Percentiles rank a stretch among this genome's conserved stretches.
Conservation (phyloP, 148 eudicot genomes). For the Oxyria digyna region DNA sequence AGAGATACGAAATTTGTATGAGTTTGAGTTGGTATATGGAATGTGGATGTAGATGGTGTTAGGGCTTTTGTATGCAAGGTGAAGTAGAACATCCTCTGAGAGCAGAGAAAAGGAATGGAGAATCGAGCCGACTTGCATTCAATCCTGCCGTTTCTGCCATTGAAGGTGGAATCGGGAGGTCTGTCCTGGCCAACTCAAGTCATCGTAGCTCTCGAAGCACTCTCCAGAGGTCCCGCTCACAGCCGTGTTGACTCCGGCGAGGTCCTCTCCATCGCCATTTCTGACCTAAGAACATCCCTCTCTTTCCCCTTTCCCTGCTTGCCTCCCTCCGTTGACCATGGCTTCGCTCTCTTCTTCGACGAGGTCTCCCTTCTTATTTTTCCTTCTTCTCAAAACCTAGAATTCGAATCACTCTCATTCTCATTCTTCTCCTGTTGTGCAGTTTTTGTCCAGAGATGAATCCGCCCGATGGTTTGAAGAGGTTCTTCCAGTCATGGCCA, state of each 20-base stretch:
- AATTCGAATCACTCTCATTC: background rate
- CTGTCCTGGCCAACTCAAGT: conserved; percentile 59
- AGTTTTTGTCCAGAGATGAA: conserved; percentile 66
- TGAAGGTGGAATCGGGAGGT: conserved; percentile 32
- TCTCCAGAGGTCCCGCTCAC: conserved; percentile 52
- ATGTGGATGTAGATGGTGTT: too few species aligned
- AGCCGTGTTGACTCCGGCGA: conserved; percentile 79
- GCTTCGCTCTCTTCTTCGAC: conserved; percentile 73
- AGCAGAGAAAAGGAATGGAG: conserved; percentile 32
- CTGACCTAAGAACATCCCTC: conserved; percentile 60
- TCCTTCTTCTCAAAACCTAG: background rate
- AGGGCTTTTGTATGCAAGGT: too few species aligned
- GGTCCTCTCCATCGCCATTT: conserved; percentile 54
- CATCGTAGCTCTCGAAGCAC: conserved; percentile 50
- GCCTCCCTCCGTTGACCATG: conserved; percentile 31
- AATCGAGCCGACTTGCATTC: conserved; percentile 40
- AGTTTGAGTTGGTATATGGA: too few species aligned
- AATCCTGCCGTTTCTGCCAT: conserved; percentile 48
- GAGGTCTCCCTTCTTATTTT: conserved; percentile 24
- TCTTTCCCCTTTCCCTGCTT: conserved; percentile 24
- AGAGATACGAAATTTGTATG: too few species aligned
- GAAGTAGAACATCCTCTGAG: too few species aligned
- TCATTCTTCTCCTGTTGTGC: conserved; percentile 8
- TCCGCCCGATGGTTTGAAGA: conserved; percentile 66
- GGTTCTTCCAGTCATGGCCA: conserved; percentile 59